These are phyloP conservation scores for Lentinula sp. DNA, from an alignment of 768 basidiomycete genomes.

Conservation along the genomic window DNA sequence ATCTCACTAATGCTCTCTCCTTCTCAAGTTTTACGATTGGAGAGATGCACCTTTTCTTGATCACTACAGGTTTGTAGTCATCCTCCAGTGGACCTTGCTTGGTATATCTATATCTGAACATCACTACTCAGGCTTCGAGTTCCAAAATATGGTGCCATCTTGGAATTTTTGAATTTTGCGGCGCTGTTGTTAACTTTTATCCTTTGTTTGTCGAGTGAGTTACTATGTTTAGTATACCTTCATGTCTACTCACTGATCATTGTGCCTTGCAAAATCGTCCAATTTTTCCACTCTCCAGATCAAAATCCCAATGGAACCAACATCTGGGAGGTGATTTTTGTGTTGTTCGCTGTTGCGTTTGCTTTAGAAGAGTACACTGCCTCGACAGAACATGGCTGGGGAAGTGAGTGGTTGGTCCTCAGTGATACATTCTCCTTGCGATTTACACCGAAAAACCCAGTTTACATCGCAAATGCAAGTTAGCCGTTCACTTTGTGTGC, in stretches of 20 bases:
- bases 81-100: slow-evolving; percentile 1
- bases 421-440: neutral
- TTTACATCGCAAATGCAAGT: slow-evolving; percentile 78
- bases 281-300: slow-evolving; percentile 20
- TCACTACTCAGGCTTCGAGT: slow-evolving; percentile 57
- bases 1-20: slow-evolving; percentile 10
- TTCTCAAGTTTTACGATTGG: slow-evolving; percentile 68
- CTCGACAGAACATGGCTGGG: slow-evolving; percentile 83
- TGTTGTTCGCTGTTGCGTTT: slow-evolving; percentile 74
- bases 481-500: neutral
- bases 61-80: slow-evolving; percentile 59
- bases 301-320: slow-evolving; percentile 47
- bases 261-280: neutral
- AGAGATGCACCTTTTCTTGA: slow-evolving; percentile 68
- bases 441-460: slow-evolving; percentile 22
- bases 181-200: slow-evolving; percentile 64
- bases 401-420: slow-evolving; percentile 44
- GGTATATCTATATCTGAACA: neutral
- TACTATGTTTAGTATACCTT: neutral
- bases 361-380: slow-evolving; percentile 84
- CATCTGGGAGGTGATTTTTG: slow-evolving; percentile 65
- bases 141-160: slow-evolving; percentile 69
- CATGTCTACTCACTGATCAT: neutral
- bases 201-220: slow-evolving; percentile 64
- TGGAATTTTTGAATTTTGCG: slow-evolving; percentile 77